Evolutionary conservation across 2,329 filamentous ascomycete species (phyloP).

Genomic region (Thielaviopsis ethacetica): DNA sequence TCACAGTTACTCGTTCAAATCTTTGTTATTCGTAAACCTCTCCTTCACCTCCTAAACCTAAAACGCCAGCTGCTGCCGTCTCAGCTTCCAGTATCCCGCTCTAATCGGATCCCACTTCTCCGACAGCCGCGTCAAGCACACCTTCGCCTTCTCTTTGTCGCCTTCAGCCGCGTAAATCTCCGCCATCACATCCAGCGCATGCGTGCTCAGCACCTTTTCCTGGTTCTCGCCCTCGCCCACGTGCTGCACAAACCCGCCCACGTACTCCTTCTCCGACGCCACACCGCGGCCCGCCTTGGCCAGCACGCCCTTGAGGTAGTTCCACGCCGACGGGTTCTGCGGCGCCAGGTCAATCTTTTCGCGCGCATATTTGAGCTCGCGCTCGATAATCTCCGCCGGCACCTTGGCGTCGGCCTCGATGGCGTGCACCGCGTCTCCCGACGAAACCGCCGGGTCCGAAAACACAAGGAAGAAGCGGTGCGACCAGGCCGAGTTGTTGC

Average conservation of each 20-base stretch:
- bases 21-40: too few species aligned
- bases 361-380: constrained; percentile 61
- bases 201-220: constrained; percentile 42
- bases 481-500: constrained; percentile 96
- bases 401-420: constrained; percentile 39
- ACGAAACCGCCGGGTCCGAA: constrained; percentile 36
- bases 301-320: constrained; percentile 67
- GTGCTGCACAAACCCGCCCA: constrained; percentile 31
- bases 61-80: constrained; percentile 16
- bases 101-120: constrained; percentile 84
- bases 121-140: constrained; percentile 56
- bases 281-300: constrained; percentile 44
- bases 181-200: constrained; percentile 55
- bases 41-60: too few species aligned
- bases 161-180: constrained; percentile 46
- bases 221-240: constrained; percentile 26
- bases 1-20: not conserved
- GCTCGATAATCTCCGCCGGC: constrained; percentile 46
- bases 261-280: constrained; percentile 30
- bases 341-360: constrained; percentile 62
- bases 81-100: constrained; percentile 77
- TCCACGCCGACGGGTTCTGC: constrained; percentile 91
- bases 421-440: constrained; percentile 26
- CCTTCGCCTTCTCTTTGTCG: constrained; percentile 43
- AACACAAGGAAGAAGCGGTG: constrained; percentile 93